These are phyloP conservation scores for Cyclospora cayetanensis DNA, from an alignment of 169 alveolate species.

Conservation along the genomic window DNA sequence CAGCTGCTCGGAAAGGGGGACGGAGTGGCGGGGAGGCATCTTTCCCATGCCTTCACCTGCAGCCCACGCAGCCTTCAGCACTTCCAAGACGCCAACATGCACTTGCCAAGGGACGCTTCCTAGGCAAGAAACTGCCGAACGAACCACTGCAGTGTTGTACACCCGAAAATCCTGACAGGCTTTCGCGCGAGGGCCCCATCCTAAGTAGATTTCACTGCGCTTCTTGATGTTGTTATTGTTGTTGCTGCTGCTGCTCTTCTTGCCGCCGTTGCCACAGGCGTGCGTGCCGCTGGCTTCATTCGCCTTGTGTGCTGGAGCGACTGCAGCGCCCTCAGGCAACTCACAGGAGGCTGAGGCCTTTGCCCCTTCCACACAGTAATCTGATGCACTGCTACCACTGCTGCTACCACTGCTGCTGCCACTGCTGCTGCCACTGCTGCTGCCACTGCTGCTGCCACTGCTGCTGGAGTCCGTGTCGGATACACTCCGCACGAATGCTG, in stretches of 20 bases:
- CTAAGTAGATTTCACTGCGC: slow-evolving; percentile 35
- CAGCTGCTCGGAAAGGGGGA: slow-evolving; percentile 16
- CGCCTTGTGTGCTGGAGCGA: background rate
- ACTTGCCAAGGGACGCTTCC: slow-evolving; percentile 70
- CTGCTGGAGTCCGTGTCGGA: slow-evolving; percentile 44
- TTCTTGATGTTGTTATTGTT: background rate
- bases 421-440: background rate
- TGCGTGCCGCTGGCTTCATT: background rate
- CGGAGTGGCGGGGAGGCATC: slow-evolving; percentile 66
- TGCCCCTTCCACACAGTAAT: background rate
- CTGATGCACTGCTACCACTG: background rate
- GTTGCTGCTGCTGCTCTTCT: slow-evolving; percentile 21
- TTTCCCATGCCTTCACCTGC: slow-evolving; percentile 61
- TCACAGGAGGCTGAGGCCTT: background rate
- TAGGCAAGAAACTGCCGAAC: slow-evolving; percentile 44
- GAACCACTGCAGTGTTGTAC: slow-evolving; percentile 20
- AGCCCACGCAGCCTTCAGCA: slow-evolving; percentile 70
- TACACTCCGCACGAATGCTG: slow-evolving; percentile 57
- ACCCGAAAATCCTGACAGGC: slow-evolving; percentile 38
- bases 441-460: background rate
- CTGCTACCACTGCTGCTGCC: background rate
- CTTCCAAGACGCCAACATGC: slow-evolving; percentile 38
- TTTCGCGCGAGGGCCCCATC: slow-evolving; percentile 66
- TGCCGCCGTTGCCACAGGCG: background rate
- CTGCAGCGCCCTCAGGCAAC: background rate